Percentiles rank a stretch among this genome's conserved stretches.
Conservation (phyloP, 2,329 filamentous ascomycete genomes). For the Myrmaecium sp. region DNA sequence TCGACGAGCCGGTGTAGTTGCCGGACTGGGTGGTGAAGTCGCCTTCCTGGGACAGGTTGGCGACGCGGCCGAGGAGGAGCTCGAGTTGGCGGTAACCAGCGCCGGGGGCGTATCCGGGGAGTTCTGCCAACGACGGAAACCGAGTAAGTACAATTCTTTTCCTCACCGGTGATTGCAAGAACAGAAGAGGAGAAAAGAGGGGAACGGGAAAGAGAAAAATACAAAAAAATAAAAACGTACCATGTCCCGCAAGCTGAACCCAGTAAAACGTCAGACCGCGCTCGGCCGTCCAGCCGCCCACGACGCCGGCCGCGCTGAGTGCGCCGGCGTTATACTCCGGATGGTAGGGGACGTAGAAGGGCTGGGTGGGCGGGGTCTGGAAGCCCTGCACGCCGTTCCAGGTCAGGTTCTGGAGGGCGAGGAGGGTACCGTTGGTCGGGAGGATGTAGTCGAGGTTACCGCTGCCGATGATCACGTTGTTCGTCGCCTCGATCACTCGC, state of each 20-base stretch:
- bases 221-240: too few species aligned
- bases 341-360: constrained; percentile 28
- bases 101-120: constrained; percentile 27
- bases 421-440: constrained; percentile 33
- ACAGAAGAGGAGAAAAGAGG: not conserved
- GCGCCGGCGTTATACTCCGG: constrained; percentile 23
- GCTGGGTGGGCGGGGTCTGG: constrained; percentile 22
- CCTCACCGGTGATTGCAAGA: not conserved
- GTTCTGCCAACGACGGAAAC: too few species aligned
- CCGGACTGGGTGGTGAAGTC: constrained; percentile 20
- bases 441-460: constrained; percentile 33
- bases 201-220: too few species aligned
- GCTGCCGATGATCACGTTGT: constrained; percentile 33
- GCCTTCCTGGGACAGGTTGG: constrained; percentile 17
- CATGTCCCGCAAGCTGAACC: constrained; percentile 24
- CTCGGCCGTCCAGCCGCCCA: constrained; percentile 26
- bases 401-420: constrained; percentile 37
- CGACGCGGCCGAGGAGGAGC: constrained; percentile 23
- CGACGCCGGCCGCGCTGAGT: constrained; percentile 22
- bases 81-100: constrained; percentile 26
- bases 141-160: too few species aligned
- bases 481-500: constrained; percentile 33
- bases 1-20: constrained; percentile 14
- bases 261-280: constrained; percentile 30
- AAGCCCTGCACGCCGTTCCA: constrained; percentile 34